Evolutionary conservation across 257 asterid species (phyloP), one percentile per base, ranked within the genome.

Genomic region (Leonotis leonurus): DNA sequence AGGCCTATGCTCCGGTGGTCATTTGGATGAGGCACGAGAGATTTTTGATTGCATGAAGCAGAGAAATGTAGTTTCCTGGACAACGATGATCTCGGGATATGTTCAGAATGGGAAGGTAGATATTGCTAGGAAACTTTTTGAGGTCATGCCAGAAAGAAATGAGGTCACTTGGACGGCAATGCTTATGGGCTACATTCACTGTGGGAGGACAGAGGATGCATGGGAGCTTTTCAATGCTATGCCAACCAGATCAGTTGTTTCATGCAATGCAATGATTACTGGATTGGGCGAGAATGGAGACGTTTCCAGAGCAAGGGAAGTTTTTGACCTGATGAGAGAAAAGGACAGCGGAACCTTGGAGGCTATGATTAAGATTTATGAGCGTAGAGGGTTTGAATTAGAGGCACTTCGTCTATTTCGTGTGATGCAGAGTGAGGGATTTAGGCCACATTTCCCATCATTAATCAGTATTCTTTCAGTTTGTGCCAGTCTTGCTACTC

Each of bases 131-230:
- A 83, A 88, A 65, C 86, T 83, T 39, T 88, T 88, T 70, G 96
- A 85, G 77, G 94, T 88, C 71, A 85, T 88, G 89, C 92, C 94
- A 20, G 85, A 81, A 70, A 85, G 59, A 64, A 85, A 88, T 46
- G 94, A 85, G 67, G 85, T 88, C 39, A 85, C 95, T 37, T 88
- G 96, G 96, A 81, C 85, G 3, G 86, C 89, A 16, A 85, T 88
- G 87, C 68, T 88, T 62, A 71, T 66, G 78, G 87, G 89, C 50
- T 84, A 80, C 69, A 62, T 77, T 56, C 81, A 81, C 12, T 65
- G 76, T 60, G 94, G 85, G 67, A 80, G 94, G 73, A 70, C 68
- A 43, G 78, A 74, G 16, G 90, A 80, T 52, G 90, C 90, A 0
- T 78, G 80, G 75, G 75, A 83, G 68, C 81, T 88, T 63, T 88